Base-by-base conservation (phyloP, 768 basidiomycete species). In the Pleurotus ostreatus region DNA sequence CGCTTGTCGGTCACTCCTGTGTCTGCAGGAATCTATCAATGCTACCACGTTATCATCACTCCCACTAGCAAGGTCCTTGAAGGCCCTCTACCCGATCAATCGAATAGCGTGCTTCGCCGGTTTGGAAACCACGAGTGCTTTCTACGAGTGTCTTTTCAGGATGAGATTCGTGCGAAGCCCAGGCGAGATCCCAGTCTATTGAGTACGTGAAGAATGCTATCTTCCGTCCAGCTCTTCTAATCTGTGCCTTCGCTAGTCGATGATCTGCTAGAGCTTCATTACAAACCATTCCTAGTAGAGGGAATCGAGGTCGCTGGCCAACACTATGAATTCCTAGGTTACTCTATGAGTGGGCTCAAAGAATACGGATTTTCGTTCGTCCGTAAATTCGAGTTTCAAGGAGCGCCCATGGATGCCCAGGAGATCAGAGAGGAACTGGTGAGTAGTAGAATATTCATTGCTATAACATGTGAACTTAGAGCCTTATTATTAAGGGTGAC, bases 281-380 rank as follows among this genome's bases (percentile, higher is more conserved):
- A 71, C 56, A 69, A 69, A 22, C 66, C 65, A 0, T 59, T 67
- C 12, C 58, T 80, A 20, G 60, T 69, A 25, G 41, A 61, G 0
- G 78, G 78, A 0, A 63, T 72, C 8, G 16, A 15, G 3, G 65
- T 82, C 9, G 81, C 73, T 2, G 80, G 80, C 6, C 70, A 80
- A 26, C 57, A 59, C 0, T 82, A 73, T 59, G 57, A 78, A 2
- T 74, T 82, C 62, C 62, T 83, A 22, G 81, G 77, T 3, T 82
- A 82, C 56, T 81, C 79, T 2, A 79, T 78, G 72, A 79, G 78
- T 49, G 80, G 80, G 3, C 65, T 82, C 53, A 74, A 73, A 57
- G 71, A 78, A 43, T 78, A 82, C 51, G 75, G 76, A 0, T 69
- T 81, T 47, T 75, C 73, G 66, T 82, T 82, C 56, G 76, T 81